Conservation (phyloP, 305 asterid species). For the Rubia balearica region DNA sequence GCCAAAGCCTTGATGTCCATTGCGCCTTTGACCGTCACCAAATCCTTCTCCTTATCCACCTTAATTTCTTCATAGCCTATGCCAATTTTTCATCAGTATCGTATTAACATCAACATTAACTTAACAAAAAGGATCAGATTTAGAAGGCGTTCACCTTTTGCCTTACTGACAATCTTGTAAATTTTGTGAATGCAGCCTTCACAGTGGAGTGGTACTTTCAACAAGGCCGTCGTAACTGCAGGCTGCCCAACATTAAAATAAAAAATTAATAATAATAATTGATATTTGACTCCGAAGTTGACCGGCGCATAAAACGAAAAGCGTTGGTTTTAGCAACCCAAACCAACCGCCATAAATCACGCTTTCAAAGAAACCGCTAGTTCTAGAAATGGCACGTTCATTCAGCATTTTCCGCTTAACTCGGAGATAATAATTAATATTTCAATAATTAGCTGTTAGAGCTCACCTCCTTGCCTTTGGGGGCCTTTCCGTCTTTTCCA, state of each 20-base stretch:
- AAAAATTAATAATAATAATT: neutral
- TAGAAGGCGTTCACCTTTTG: constrained; percentile 38
- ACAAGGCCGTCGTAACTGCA: constrained; percentile 49
- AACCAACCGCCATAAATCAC: constrained; percentile 6
- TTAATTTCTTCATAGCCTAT: constrained; percentile 59
- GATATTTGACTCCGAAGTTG: neutral
- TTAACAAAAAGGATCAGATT: neutral
- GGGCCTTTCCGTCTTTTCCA: constrained; percentile 17
- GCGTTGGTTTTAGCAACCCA: constrained; percentile 4
- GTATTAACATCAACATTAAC: neutral
- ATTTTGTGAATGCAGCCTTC: constrained; percentile 77
- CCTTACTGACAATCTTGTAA: constrained; percentile 35
- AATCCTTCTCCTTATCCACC: constrained; percentile 54
- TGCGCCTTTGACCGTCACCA: constrained; percentile 71
- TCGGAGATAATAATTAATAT: constrained; percentile 1
- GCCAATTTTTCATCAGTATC: neutral
- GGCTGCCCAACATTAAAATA: constrained; percentile 26
- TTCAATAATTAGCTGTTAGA: no score
- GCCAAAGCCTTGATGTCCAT: constrained; percentile 71
- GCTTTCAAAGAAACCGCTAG: constrained; percentile 5
- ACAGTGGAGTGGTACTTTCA: constrained; percentile 63
- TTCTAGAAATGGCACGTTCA: constrained; percentile 8
- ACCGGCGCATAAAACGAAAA: neutral
- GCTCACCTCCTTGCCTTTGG: constrained; percentile 31
- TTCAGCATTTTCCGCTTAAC: constrained; percentile 5